Evolutionary conservation across 257 asterid genomes (phyloP), one percentile per base, ranked within the genome.

Genomic region (Dorcoceras hygrometricum): DNA sequence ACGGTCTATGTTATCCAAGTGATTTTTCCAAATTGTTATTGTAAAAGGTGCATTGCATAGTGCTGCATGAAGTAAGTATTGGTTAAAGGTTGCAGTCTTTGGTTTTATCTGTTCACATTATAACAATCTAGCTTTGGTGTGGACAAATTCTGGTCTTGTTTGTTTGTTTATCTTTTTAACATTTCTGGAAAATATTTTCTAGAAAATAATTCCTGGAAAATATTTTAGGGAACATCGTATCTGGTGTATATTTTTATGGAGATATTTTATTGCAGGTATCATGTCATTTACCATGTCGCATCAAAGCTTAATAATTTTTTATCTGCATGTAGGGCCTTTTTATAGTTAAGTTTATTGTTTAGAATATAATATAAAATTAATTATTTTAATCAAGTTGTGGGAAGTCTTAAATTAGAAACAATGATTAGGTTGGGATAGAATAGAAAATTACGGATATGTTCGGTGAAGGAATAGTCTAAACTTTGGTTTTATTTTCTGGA

Each of bases 61-160:
- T 48, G 69, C 32, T 24, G 32, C 70, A 32, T 22, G 54, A 67
- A 59, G 54, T 59, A 19, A 68, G 69, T 60, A 22, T 51, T 23
- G 58, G 19, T 57, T 27, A 60, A 57, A 69, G 8, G 46, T 36
- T 50, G 64, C 50, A 31, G 39, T 61, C 23, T 59, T 62, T 65
- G 53, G 23, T 66, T 39, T 66, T 25, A 28, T 6, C 18, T 9
- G 20, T 58, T 56, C 19, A 9, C 27, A 19, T 57, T 39, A 22
- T 26, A 23, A 51, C 28, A 48, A 23, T 66, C 23, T 57, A 67
- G 65, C 22, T 67, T 51, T 53, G 6, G 26, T 23, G 20, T 61
- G 11, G 23, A 16, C 25, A 27, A 50, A 16, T 46, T 51, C n/a
- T 24, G 66, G 32, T 16, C 11, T 3, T 16, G 16, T 32, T n/a